phyloP scores from a whole-genome alignment of 2,329 filamentous ascomycete genomes.

The Colletotrichum scovillei region DNA sequence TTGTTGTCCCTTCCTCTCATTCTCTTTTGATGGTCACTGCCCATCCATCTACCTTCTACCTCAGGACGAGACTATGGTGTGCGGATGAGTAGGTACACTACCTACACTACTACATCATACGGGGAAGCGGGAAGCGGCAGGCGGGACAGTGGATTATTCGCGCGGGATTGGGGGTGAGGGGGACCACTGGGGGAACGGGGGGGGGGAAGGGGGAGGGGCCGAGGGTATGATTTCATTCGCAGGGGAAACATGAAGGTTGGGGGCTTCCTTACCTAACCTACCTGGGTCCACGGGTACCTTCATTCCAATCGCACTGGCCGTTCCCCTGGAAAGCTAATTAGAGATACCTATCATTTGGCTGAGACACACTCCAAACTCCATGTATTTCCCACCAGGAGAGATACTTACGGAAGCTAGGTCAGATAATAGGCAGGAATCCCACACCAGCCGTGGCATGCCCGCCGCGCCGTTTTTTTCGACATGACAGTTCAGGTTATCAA shows the following conservation, averaged over 20 bases:
- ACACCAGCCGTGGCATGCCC: neutral
- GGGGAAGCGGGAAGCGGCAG: conserved; percentile 24
- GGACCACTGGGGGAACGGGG: neutral
- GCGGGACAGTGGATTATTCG: conserved; percentile 14
- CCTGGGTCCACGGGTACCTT: neutral
- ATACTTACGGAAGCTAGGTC: neutral
- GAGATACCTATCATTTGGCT: neutral
- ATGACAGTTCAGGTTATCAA: conserved; percentile 26
- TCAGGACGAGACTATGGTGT: neutral
- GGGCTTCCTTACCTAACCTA: neutral
- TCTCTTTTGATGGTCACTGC: neutral
- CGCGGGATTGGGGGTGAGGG: conserved; percentile 6
- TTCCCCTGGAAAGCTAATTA: conserved; percentile 2
- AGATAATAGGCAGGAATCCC: neutral
- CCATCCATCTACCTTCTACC: neutral
- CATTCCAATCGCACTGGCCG: conserved; percentile 6
- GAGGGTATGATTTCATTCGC: neutral
- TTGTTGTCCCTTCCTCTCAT: neutral
- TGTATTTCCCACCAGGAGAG: neutral
- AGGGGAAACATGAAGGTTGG: neutral
- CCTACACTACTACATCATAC: neutral
- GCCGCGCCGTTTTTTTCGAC: conserved; percentile 16
- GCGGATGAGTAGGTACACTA: too few relatives aligned
- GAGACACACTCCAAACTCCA: neutral
- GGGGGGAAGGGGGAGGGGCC: neutral